Evolutionary conservation across 129 eudicot species (phyloP).

Genomic region (Escallonia rubra): DNA sequence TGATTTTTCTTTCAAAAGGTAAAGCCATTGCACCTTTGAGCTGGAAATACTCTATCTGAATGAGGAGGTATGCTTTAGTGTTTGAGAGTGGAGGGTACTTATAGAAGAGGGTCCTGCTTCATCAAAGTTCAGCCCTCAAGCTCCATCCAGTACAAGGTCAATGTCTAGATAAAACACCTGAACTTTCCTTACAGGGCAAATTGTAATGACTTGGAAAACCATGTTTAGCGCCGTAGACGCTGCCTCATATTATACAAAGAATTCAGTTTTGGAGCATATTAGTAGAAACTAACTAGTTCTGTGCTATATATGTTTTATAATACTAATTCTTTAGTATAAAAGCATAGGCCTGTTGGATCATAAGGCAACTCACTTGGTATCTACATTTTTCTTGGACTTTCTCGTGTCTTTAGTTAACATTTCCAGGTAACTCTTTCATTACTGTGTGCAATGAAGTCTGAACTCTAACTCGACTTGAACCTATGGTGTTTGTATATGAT

Average conservation of each 20-base stretch:
- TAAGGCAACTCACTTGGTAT: too few relatives aligned
- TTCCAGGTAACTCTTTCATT: too few relatives aligned
- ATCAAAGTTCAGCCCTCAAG: neutral
- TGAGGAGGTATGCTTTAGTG: neutral
- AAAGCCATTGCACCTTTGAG: conserved; percentile 16
- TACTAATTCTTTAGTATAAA: too few relatives aligned
- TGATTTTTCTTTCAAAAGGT: neutral
- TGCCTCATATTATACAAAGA: neutral
- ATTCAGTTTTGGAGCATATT: too few relatives aligned
- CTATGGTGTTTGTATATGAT: too few relatives aligned
- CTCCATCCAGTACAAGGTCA: neutral
- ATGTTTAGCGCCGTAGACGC: neutral
- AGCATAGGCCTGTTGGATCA: too few relatives aligned
- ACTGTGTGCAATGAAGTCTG: too few relatives aligned
- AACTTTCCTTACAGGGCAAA: conserved; percentile 9
- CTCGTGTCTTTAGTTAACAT: too few relatives aligned
- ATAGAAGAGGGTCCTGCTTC: conserved; percentile 1
- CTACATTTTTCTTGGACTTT: too few relatives aligned
- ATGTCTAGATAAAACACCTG: neutral
- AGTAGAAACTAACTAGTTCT: too few relatives aligned
- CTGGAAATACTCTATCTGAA: neutral
- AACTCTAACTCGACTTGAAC: too few relatives aligned
- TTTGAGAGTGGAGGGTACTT: neutral
- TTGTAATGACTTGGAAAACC: conserved; percentile 5
- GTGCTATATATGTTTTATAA: too few relatives aligned